These are phyloP conservation scores for Fusarium sp. DNA, from an alignment of 2,329 filamentous ascomycete genomes.

Conservation along the genomic window DNA sequence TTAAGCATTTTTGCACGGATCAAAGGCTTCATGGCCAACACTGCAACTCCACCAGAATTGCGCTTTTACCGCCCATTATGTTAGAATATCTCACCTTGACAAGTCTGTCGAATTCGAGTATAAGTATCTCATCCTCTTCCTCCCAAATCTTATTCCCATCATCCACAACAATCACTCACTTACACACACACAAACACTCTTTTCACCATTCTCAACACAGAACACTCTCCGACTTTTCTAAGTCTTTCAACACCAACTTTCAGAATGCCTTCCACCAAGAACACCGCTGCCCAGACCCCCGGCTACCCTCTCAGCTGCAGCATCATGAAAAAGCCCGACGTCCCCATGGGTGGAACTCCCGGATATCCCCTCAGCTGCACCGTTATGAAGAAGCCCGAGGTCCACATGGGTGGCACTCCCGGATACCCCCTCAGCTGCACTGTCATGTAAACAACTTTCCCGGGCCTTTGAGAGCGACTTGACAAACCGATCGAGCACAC, in stretches of 20 bases:
- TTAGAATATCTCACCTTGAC: background rate
- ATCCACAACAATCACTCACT: conserved; percentile 32
- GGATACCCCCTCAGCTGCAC: conserved; percentile 47
- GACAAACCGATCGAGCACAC: background rate
- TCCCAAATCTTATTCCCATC: conserved; percentile 4
- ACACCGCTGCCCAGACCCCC: conserved; percentile 40
- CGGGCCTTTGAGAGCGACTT: conserved; percentile 6
- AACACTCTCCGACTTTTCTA: conserved; percentile 39
- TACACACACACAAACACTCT: conserved; percentile 31
- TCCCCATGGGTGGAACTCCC: conserved; percentile 11
- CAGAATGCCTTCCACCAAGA: conserved; percentile 49
- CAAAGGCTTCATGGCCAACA: conserved; percentile 20
- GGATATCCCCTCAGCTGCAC: conserved; percentile 45
- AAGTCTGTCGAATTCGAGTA: conserved; percentile 8
- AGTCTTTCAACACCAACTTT: conserved; percentile 43
- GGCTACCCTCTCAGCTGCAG: conserved; percentile 45
- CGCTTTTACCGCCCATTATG: background rate
- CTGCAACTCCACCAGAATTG: conserved; percentile 12
- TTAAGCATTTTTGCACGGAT: conserved; percentile 35
- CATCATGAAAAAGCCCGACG: conserved; percentile 46
- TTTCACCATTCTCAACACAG: conserved; percentile 43
- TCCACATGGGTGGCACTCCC: conserved; percentile 21
- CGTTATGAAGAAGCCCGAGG: conserved; percentile 46
- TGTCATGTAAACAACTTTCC: conserved; percentile 48
- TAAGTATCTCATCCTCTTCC: conserved; percentile 29